These are phyloP conservation scores for Leptographium wingfieldii DNA, from an alignment of 2,329 filamentous ascomycete genomes.

Conservation along the genomic window DNA sequence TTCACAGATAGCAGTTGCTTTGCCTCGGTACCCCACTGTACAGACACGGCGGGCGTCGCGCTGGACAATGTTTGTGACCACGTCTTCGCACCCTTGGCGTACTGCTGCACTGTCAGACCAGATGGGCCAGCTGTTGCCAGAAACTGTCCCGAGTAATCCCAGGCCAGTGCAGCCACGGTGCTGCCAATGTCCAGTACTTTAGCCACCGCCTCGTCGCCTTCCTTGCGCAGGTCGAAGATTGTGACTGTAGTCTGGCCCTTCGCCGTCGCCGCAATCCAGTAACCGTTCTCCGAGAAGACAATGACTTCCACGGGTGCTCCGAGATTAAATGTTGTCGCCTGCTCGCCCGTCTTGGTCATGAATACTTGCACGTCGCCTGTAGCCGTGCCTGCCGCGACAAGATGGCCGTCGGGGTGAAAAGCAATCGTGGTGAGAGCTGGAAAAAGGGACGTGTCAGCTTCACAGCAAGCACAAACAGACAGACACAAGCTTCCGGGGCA, in stretches of 20 bases:
- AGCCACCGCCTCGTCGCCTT: conserved; percentile 65
- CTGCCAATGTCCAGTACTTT: conserved; percentile 81
- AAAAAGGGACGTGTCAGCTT: not conserved
- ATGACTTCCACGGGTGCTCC: conserved; percentile 62
- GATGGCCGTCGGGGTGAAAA: conserved; percentile 95
- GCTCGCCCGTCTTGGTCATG: conserved; percentile 67
- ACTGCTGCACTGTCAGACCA: conserved; percentile 80
- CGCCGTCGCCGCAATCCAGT: conserved; percentile 78
- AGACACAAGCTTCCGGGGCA: not conserved
- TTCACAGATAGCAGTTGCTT: conserved; percentile 65
- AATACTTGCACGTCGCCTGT: conserved; percentile 79
- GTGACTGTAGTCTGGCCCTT: conserved; percentile 67
- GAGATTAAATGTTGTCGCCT: conserved; percentile 61
- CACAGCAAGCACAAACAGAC: conserved; percentile 2
- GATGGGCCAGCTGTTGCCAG: conserved; percentile 69
- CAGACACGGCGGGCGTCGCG: conserved; percentile 57
- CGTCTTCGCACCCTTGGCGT: conserved; percentile 70
- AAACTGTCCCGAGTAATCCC: conserved; percentile 95
- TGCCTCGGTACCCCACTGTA: conserved; percentile 67
- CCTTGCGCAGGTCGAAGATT: conserved; percentile 86
- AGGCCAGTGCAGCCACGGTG: conserved; percentile 65
- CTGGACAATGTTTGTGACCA: conserved; percentile 81
- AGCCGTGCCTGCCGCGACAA: conserved; percentile 73
- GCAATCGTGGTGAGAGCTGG: conserved; percentile 61
- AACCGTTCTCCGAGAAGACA: conserved; percentile 90